Conservation (phyloP, 2,329 filamentous ascomycete genomes). For the Botrytis cinerea region DNA sequence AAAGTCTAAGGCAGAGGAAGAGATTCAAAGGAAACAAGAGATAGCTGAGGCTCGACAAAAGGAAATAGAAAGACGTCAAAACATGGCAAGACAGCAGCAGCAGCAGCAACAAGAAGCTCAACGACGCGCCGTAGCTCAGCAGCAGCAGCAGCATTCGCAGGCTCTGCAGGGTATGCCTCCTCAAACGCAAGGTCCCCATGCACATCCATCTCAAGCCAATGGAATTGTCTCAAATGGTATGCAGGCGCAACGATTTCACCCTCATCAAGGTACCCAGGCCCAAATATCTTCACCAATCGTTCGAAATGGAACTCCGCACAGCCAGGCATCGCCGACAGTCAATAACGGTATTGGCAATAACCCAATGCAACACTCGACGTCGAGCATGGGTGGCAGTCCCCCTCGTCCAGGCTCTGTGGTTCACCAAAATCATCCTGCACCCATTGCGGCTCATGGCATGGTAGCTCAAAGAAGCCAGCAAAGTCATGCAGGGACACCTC, state of each 20-base stretch:
- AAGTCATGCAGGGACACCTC: slow-evolving; percentile 65
- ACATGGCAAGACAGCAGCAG: slow-evolving; percentile 34
- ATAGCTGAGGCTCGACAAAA: slow-evolving; percentile 38
- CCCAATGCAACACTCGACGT: slow-evolving; percentile 65
- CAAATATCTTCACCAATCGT: slow-evolving; percentile 68
- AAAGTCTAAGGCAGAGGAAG: slow-evolving; percentile 50
- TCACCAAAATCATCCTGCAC: slow-evolving; percentile 55
- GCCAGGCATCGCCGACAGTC: slow-evolving; percentile 66
- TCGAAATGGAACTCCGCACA: slow-evolving; percentile 64
- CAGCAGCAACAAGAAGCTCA: slow-evolving; percentile 43
- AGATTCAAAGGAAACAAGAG: slow-evolving; percentile 48
- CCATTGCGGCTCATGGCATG: slow-evolving; percentile 61
- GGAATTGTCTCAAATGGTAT: slow-evolving; percentile 47
- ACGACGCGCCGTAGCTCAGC: slow-evolving; percentile 44
- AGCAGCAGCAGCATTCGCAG: slow-evolving; percentile 41
- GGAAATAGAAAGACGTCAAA: slow-evolving; percentile 38
- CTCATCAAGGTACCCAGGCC: slow-evolving; percentile 57
- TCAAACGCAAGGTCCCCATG: slow-evolving; percentile 45
- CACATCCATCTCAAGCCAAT: slow-evolving; percentile 46
- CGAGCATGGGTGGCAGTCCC: slow-evolving; percentile 69
- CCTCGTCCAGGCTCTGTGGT: slow-evolving; percentile 66
- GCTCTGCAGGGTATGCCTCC: slow-evolving; percentile 18
- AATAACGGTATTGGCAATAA: slow-evolving; percentile 46
- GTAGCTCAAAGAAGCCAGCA: slow-evolving; percentile 66
- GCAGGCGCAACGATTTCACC: slow-evolving; percentile 44